phyloP scores from a whole-genome alignment of 257 asterid genomes.

The Lavandula angustifolia region DNA sequence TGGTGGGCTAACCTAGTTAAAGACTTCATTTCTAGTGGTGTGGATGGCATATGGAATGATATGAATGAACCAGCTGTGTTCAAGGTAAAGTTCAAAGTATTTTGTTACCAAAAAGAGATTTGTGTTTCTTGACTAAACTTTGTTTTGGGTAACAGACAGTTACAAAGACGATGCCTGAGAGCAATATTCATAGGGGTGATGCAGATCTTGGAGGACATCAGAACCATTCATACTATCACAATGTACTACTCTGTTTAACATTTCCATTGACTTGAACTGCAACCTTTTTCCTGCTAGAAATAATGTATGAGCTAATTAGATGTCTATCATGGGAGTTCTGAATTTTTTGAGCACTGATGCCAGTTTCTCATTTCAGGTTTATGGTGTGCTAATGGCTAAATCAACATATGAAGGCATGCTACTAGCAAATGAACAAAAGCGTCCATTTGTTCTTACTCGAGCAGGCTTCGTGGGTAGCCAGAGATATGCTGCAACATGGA shows the following conservation, averaged over 20 bases:
- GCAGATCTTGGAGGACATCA: slow-evolving; percentile 77
- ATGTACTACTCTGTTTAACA: slow-evolving; percentile 43
- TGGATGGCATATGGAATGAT: slow-evolving; percentile 95
- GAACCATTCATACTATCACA: slow-evolving; percentile 81
- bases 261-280: slow-evolving; percentile 11
- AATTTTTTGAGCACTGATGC: background rate
- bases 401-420: slow-evolving; percentile 89
- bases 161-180: slow-evolving; percentile 95
- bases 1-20: slow-evolving; percentile 93
- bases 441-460: slow-evolving; percentile 94
- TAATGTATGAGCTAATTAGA: background rate
- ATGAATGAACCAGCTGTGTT: slow-evolving; percentile 94
- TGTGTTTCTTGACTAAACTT: slow-evolving; percentile 22
- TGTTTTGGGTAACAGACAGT: slow-evolving; percentile 53
- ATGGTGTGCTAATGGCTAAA: slow-evolving; percentile 91
- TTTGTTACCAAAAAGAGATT: slow-evolving; percentile 13
- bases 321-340: slow-evolving; percentile 11
- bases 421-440: slow-evolving; percentile 63
- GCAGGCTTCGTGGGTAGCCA: slow-evolving; percentile 98
- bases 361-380: slow-evolving; percentile 48
- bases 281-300: slow-evolving; percentile 2
- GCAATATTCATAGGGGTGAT: slow-evolving; percentile 85
- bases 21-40: slow-evolving; percentile 66
- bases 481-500: slow-evolving; percentile 96
- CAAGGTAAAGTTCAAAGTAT: slow-evolving; percentile 55